These are phyloP conservation scores for Pleurotus cornucopiae DNA, from an alignment of 768 basidiomycete species.

Conservation along the genomic window DNA sequence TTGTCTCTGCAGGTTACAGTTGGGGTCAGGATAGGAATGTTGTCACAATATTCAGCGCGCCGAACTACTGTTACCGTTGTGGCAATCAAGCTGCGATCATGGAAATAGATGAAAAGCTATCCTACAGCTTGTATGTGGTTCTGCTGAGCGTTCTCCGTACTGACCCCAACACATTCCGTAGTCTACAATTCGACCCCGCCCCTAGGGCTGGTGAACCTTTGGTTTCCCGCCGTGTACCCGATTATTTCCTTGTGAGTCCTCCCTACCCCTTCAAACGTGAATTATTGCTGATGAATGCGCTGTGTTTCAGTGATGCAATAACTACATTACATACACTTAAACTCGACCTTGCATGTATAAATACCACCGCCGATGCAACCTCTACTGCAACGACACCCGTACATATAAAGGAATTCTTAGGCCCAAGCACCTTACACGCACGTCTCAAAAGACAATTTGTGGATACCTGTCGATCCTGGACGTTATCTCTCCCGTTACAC, in stretches of 20 bases:
- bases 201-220: slow-evolving; percentile 98
- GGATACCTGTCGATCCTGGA: neutral
- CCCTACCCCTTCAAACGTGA: neutral
- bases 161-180: slow-evolving; percentile 24
- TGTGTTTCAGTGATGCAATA: neutral
- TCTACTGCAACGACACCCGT: neutral
- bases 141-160: slow-evolving; percentile 6
- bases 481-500: too few relatives aligned
- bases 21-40: slow-evolving; percentile 99
- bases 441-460: neutral
- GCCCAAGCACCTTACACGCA: too few relatives aligned
- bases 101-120: slow-evolving; percentile 99
- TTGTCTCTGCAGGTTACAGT: slow-evolving; percentile 61
- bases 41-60: slow-evolving; percentile 98
- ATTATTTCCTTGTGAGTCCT: slow-evolving; percentile 84
- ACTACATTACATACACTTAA: slow-evolving; percentile 6
- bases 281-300: too few relatives aligned
- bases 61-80: slow-evolving; percentile 99
- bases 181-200: slow-evolving; percentile 99
- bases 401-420: too few relatives aligned
- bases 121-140: slow-evolving; percentile 80
- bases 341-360: slow-evolving; percentile 2
- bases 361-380: slow-evolving; percentile 1
- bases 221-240: slow-evolving; percentile 91
- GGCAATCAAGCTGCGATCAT: slow-evolving; percentile 99